Percentiles rank a stretch among this genome's conserved stretches.
Conservation (phyloP, 1,139 yeast species). For the Debaryomyces robertsiae region DNA sequence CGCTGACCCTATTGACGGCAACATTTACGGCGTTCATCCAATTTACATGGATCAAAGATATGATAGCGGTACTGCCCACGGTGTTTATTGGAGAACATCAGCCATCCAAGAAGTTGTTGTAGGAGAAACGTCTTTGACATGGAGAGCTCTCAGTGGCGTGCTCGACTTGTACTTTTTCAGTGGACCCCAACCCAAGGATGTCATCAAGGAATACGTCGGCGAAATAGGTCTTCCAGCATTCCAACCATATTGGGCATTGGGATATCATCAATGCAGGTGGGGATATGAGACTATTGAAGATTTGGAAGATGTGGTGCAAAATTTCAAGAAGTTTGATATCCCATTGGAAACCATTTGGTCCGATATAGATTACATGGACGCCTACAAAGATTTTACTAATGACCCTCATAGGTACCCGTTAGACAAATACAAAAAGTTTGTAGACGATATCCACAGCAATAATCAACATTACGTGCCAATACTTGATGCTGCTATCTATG, state of each 20-base stretch:
- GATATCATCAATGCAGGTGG: constrained; percentile 29
- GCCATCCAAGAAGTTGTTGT: constrained; percentile 26
- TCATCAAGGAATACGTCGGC: constrained; percentile 28
- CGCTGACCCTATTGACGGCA: constrained; percentile 27
- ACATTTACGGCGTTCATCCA: constrained; percentile 29
- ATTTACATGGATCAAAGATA: constrained; percentile 25
- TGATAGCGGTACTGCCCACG: constrained; percentile 24
- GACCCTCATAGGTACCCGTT: constrained; percentile 28
- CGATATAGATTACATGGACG: constrained; percentile 30
- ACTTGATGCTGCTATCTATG: constrained; percentile 36
- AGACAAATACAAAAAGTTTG: constrained; percentile 21
- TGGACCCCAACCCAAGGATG: constrained; percentile 34
- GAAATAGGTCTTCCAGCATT: constrained; percentile 25
- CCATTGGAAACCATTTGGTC: constrained; percentile 29
- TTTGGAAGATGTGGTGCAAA: constrained; percentile 21
- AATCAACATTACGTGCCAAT: constrained; percentile 35
- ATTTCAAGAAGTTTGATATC: constrained; percentile 22
- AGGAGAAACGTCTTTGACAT: constrained; percentile 25
- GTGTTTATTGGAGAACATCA: constrained; percentile 27
- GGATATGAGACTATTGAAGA: constrained; percentile 23
- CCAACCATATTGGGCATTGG: constrained; percentile 29
- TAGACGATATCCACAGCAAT: constrained; percentile 26
- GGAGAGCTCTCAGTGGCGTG: constrained; percentile 32
- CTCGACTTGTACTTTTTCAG: constrained; percentile 35
- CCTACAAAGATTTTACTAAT: constrained; percentile 31